These are phyloP conservation scores for Elsinoe australis DNA, from an alignment of 2,329 filamentous ascomycete genomes.

Conservation along the genomic window DNA sequence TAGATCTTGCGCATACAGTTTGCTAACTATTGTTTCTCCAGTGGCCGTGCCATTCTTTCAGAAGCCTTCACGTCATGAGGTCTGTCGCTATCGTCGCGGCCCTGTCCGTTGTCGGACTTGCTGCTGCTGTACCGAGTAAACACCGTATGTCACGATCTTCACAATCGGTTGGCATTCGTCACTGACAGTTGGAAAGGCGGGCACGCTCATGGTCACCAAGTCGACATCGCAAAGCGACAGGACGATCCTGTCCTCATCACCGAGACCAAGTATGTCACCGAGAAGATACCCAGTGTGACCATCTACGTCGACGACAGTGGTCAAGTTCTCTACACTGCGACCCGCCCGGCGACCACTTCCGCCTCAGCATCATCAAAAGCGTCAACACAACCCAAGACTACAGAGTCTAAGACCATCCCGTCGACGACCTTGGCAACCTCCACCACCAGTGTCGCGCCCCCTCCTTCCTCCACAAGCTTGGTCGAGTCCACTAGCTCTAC, in stretches of 20 bases:
- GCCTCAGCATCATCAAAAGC: slow-evolving; percentile 18
- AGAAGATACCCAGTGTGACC: slow-evolving; percentile 43
- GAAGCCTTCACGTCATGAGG: slow-evolving; percentile 10
- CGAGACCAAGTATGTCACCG: slow-evolving; percentile 33
- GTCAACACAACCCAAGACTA: slow-evolving; percentile 17
- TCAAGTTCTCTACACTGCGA: slow-evolving; percentile 37
- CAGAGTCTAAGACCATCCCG: slow-evolving; percentile 12
- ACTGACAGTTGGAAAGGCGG: slow-evolving; percentile 20
- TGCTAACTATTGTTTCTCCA: slow-evolving; percentile 5
- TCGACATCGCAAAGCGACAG: slow-evolving; percentile 28
- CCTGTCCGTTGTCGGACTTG: slow-evolving; percentile 27
- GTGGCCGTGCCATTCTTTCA: slow-evolving; percentile 15
- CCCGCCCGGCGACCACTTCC: slow-evolving; percentile 16
- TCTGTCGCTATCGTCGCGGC: slow-evolving; percentile 17
- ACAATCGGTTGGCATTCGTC: slow-evolving; percentile 8
- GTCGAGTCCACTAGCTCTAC: no score
- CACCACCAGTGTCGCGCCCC: slow-evolving; percentile 15
- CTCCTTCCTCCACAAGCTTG: slow-evolving; percentile 14
- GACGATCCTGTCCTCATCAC: slow-evolving; percentile 26
- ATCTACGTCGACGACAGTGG: slow-evolving; percentile 56
- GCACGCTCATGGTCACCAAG: slow-evolving; percentile 33
- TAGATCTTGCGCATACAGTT: neutral
- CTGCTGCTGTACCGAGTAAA: slow-evolving; percentile 34
- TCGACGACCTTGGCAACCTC: slow-evolving; percentile 2
- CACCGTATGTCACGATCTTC: slow-evolving; percentile 20